These are phyloP conservation scores for Helotiales sp. DNA, from an alignment of 2,329 filamentous ascomycete genomes.

Conservation along the genomic window DNA sequence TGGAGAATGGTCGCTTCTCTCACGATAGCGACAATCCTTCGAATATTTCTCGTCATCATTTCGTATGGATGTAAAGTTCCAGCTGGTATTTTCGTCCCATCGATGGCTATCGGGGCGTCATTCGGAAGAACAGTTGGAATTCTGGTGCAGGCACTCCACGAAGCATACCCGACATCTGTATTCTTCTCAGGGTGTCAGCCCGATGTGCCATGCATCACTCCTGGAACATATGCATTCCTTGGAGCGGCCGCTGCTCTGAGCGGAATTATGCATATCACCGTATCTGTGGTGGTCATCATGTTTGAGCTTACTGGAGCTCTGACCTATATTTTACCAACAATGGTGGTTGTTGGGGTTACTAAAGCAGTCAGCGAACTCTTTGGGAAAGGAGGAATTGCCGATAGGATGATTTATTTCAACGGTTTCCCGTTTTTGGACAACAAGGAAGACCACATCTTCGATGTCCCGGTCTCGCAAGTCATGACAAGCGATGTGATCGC, in stretches of 20 bases:
- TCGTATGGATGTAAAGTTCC: slow-evolving; percentile 98
- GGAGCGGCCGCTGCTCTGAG: slow-evolving; percentile 89
- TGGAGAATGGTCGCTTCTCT: slow-evolving; percentile 81
- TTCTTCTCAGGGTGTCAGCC: slow-evolving; percentile 91
- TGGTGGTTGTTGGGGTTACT: slow-evolving; percentile 98
- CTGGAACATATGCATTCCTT: slow-evolving; percentile 94
- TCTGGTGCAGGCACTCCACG: slow-evolving; percentile 85
- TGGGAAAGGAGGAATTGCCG: slow-evolving; percentile 95
- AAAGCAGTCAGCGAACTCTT: slow-evolving; percentile 91
- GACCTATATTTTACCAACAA: slow-evolving; percentile 95
- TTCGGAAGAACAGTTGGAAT: slow-evolving; percentile 96
- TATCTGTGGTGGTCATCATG: slow-evolving; percentile 99
- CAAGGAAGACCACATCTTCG: slow-evolving; percentile 97
- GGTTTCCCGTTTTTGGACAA: slow-evolving; percentile 96
- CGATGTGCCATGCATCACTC: slow-evolving; percentile 94
- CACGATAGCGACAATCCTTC: slow-evolving; percentile 77
- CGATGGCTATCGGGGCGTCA: slow-evolving; percentile 94
- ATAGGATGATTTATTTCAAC: slow-evolving; percentile 98
- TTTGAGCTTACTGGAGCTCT: slow-evolving; percentile 97
- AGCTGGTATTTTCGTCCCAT: slow-evolving; percentile 96
- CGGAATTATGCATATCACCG: slow-evolving; percentile 97
- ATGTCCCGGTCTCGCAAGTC: slow-evolving; percentile 86
- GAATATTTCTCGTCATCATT: slow-evolving; percentile 86
- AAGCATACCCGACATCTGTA: slow-evolving; percentile 77
- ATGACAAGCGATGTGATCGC: slow-evolving; percentile 81